Evolutionary conservation across 2,329 filamentous ascomycete genomes (phyloP).

Genomic region (Verticillium alfalfae): DNA sequence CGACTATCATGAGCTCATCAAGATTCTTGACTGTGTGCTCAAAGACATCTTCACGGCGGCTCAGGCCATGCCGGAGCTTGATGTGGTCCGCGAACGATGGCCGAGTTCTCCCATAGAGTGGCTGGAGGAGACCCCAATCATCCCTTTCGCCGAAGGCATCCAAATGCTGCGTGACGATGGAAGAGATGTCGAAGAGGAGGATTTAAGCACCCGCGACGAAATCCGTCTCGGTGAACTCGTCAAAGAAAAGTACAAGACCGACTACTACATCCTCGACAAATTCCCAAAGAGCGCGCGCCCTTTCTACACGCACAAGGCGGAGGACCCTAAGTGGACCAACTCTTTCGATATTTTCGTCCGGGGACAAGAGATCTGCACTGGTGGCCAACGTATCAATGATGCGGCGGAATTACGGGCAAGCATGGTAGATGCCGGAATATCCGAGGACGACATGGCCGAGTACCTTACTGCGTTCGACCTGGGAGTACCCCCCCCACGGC

Average conservation of each 20-base stretch:
- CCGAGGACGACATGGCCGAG: conserved; percentile 79
- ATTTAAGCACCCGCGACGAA: conserved; percentile 80
- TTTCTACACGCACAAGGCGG: conserved; percentile 85
- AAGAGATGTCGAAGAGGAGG: conserved; percentile 70
- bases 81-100: conserved; percentile 76
- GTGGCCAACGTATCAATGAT: conserved; percentile 89
- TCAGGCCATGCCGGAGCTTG: conserved; percentile 58
- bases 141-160: conserved; percentile 75
- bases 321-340: conserved; percentile 71
- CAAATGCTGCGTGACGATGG: conserved; percentile 79
- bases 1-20: conserved; percentile 83
- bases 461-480: conserved; percentile 86
- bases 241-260: conserved; percentile 79
- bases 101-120: conserved; percentile 83
- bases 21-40: conserved; percentile 71
- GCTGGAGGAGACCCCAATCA: conserved; percentile 77
- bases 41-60: conserved; percentile 59
- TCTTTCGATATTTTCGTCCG: conserved; percentile 94
- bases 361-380: conserved; percentile 87
- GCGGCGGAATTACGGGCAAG: conserved; percentile 67
- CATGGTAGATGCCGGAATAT: conserved; percentile 70
- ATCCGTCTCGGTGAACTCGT: conserved; percentile 79
- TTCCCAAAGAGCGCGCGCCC: conserved; percentile 80
- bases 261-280: conserved; percentile 93
- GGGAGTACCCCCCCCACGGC: conserved; percentile 79